Evolutionary conservation across 2,329 filamentous ascomycete genomes (phyloP), one percentile per base, ranked within the genome.

Genomic region (Gaeumannomyces tritici): DNA sequence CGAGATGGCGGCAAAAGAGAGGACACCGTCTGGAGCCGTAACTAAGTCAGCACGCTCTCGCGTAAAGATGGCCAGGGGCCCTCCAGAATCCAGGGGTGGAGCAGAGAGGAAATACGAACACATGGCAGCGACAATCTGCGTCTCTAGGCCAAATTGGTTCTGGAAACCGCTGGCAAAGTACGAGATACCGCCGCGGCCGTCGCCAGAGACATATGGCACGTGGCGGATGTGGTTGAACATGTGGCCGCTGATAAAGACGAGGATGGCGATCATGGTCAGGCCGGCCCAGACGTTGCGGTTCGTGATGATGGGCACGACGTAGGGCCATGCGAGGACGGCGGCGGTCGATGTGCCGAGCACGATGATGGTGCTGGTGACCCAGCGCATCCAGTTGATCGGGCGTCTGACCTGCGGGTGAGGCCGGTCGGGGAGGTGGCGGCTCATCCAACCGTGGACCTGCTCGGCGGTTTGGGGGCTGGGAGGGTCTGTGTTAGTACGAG

Each of bases 161-260:
- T 93, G 91, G 76, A 99, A 99, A 1, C 95, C 93, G 54, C 83
- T 83, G 4, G 93, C 91, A 75, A 99, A 95, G 75, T 98, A 98
- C 71, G 78, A 90, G 65, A 99, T 85, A 6, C 92, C 92, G 24
- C 95, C 95, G 62, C 84, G 86, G 51, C 91, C 91, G 72, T 98
- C 87, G 55, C 89, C 90, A 55, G 87, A 82, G 35, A 98, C 91
- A 70, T 99, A 99, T 3, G 95, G 95, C 3, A 96, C 91, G 74
- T 95, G 93, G 69, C 96, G 86, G 72, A 99, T 99, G 72, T 97
- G 93, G 76, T 98, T 99, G 83, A 96, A 99, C 96, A 99, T 99
- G 77, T 98, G 93, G 54, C 95, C 96, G 69, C 90, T 95, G 58
- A 89, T 97, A 77, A 98, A 99, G 63, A 97, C 81, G 55, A 99